Evolutionary conservation across 331 rosid species (phyloP).

Genomic region (Rosa hybrid): DNA sequence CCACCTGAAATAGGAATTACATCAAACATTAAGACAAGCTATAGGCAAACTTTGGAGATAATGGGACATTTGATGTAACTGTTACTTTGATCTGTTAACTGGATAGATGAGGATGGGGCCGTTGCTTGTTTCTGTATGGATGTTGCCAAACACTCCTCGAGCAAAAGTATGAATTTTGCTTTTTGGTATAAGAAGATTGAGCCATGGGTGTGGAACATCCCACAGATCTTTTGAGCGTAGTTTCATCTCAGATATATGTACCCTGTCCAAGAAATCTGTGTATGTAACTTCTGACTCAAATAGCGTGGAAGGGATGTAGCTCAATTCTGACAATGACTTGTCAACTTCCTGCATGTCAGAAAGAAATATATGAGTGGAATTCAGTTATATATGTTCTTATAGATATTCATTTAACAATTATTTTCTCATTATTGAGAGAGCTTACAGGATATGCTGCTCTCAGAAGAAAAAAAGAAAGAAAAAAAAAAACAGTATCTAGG

Average conservation of each 20-base stretch:
- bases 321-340: constrained; percentile 54
- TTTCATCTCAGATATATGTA: constrained; percentile 82
- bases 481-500: not conserved
- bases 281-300: constrained; percentile 76
- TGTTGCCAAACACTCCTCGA: constrained; percentile 72
- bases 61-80: constrained; percentile 13
- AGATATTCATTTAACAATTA: not conserved
- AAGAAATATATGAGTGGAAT: constrained; percentile 22
- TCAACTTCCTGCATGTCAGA: constrained; percentile 64
- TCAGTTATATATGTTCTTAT: not conserved
- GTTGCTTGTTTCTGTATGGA: constrained; percentile 84
- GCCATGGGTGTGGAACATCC: constrained; percentile 99
- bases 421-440: not conserved
- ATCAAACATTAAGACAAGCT: constrained; percentile 22
- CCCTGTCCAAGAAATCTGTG: constrained; percentile 82
- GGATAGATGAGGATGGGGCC: constrained; percentile 97
- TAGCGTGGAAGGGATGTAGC: constrained; percentile 78
- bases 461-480: not conserved
- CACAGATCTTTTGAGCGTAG: constrained; percentile 88
- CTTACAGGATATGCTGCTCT: not conserved
- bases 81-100: constrained; percentile 90
- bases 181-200: constrained; percentile 87
- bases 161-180: constrained; percentile 79
- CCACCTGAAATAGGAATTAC: constrained; percentile 69
- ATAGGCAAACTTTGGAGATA: constrained; percentile 12